Evolutionary conservation across 495 filamentous ascomycete genomes (phyloP), one percentile per base, ranked within the genome.

Genomic region (Astrothelium macrocarpum): DNA sequence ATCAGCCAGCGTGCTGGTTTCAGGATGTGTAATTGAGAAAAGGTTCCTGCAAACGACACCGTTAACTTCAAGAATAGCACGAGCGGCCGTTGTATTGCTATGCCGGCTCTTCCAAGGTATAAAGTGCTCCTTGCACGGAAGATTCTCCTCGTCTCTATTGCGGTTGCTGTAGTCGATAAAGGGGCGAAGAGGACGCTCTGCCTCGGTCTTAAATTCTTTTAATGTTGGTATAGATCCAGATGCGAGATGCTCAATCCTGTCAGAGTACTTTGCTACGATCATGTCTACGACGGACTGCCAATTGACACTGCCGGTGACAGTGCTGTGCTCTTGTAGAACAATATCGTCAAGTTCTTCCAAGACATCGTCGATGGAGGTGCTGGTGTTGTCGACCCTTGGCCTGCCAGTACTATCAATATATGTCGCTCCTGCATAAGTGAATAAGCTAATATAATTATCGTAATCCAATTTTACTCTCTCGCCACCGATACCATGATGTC

Each of bases 261-360:
- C 72, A 12, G 78, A 76, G 62, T 87, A 87, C 18, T 85, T 79
- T n/a, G 77, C 71, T 7, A 86, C 76, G 7, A 89, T 76, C 81
- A 85, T 81, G 63, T 89, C 86, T 0, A 77, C 76, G 32, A 84
- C 77, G 0, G 73, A 78, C 66, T 87, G 86, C 86, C 86, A 89
- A 71, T 31, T 43, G 70, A 67, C 59, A 67, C 66, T 34, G 25
- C 66, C 45, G 43, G 59, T 62, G 32, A 80, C 73, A 3, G 65
- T 68, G 1, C 65, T 14, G 9, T 70, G 71, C 10, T 78, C 71
- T 29, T 26, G 25, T 56, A 56, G 25, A 56, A 56, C 29, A 20
- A 56, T 56, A 56, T 56, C 49, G 49, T 56, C 49, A 56, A 56
- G 49, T 56, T n/a, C 49, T 56, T 29, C 49, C 20, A 56, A 56